phyloP scores from a whole-genome alignment of 1,284 basidiomycete species.

The Tilletia caries region DNA sequence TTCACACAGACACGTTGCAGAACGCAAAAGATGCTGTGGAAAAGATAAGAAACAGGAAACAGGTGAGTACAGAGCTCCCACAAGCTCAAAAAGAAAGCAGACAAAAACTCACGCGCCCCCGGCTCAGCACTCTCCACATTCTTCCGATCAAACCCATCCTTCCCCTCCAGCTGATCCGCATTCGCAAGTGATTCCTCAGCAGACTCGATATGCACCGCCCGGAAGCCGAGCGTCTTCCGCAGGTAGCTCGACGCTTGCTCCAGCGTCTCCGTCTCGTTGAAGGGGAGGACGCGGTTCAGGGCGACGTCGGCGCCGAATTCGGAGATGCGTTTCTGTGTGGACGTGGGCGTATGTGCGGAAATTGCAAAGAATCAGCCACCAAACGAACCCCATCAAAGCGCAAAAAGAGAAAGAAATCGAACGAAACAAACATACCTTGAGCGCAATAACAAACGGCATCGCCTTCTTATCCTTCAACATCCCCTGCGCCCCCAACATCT shows the following conservation, averaged over 20 bases:
- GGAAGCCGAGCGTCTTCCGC: slow-evolving; percentile 74
- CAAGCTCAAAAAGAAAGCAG: neutral
- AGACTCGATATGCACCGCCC: slow-evolving; percentile 67
- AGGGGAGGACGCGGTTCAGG: slow-evolving; percentile 81
- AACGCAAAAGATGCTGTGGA: slow-evolving; percentile 24
- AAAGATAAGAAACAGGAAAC: neutral
- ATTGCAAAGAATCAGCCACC: neutral
- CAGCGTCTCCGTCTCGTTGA: slow-evolving; percentile 79
- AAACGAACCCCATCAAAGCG: neutral
- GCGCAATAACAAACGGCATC: slow-evolving; percentile 89
- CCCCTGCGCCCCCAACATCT: slow-evolving; percentile 69
- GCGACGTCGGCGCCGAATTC: slow-evolving; percentile 74
- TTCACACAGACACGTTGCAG: slow-evolving; percentile 22
- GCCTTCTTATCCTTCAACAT: slow-evolving; percentile 90
- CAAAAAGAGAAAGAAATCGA: neutral
- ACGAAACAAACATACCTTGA: slow-evolving; percentile 67
- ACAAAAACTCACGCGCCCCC: slow-evolving; percentile 56
- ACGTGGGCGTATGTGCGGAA: too few relatives aligned
- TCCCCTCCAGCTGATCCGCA: slow-evolving; percentile 59
- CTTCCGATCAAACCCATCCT: slow-evolving; percentile 63
- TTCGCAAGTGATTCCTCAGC: slow-evolving; percentile 65
- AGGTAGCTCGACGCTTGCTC: slow-evolving; percentile 62
- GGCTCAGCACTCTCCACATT: slow-evolving; percentile 85
- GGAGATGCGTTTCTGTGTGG: slow-evolving; percentile 71
- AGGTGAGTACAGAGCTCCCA: neutral